Base-by-base conservation (phyloP, 139 green algal species). In the Astrephomene gubernaculifera region DNA sequence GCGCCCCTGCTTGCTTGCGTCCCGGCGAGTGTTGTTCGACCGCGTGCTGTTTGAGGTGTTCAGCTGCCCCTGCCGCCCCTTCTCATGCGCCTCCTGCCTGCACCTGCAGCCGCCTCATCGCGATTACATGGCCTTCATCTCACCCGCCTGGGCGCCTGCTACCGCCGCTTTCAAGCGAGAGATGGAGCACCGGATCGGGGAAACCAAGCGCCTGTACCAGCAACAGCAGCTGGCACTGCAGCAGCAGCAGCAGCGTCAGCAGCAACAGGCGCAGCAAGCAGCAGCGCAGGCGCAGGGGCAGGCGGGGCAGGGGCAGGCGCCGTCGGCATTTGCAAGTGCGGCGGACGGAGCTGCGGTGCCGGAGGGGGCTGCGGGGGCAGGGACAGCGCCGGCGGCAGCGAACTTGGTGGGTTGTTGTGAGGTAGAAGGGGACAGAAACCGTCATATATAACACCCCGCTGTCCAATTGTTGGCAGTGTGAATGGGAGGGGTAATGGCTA, bases 161-260 rank as follows among this genome's bases (percentile, higher is more conserved):
- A 67, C 43, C 3, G 2, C 5, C 25, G 78, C 31, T 7, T 74
- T 84, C 44, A 84, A 84, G 63, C 61, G 61, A 9, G 78, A 84
- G 41, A 29, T 84, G n/a, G 78, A 73, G 12, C 27, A 1, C 43
- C n/a, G n/a, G n/a, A n/a, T n/a, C n/a, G n/a, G n/a, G n/a, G n/a
- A n/a, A n/a, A 63, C 78, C 6, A 61, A 25, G 39, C 22, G 6
- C 17, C 76, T n/a, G 4, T 52, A 83, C 24, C 29, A 35, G 27
- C 29, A 54, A 8, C 41, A 65, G 21, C 43, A 72, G 27, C 57
- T 74, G 4, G 39, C 61, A 0, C 43, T 75, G 79, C 78, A 74
- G 35, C 44, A 72, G 38, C 79, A 86, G 64, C 80, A 86, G 52
- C 61, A 74, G 43, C 41, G 25, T 17, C 75, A 83, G 29, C n/a